A percentile compares a stretch with the other conserved stretches of the same genome.
phyloP scores from a whole-genome alignment of 352 stramenopile species.

The Poterioochromonas sp. region DNA sequence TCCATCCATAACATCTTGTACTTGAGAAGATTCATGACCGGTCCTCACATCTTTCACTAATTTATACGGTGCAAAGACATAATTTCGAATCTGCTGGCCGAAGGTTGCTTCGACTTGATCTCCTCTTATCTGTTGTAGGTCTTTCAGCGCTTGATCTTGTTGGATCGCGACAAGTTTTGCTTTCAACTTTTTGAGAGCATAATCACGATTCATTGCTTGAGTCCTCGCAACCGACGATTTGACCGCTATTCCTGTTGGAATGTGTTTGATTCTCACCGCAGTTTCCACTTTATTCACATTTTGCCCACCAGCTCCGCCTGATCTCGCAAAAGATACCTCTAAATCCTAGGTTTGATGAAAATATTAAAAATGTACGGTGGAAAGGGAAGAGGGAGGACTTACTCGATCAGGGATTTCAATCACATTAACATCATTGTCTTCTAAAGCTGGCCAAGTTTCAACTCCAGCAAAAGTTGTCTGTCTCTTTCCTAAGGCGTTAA shows the following conservation, averaged over 20 bases:
- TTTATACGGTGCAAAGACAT: constrained; percentile 83
- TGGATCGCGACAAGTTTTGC: constrained; percentile 52
- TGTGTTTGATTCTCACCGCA: constrained; percentile 85
- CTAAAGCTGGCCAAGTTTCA: constrained; percentile 60
- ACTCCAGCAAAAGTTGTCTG: constrained; percentile 88
- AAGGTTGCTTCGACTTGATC: constrained; percentile 65
- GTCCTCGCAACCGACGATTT: constrained; percentile 85
- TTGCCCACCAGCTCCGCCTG: constrained; percentile 80
- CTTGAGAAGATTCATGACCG: constrained; percentile 72
- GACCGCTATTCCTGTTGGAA: constrained; percentile 81
- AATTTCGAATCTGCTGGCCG: constrained; percentile 87
- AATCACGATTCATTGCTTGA: constrained; percentile 82
- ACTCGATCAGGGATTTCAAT: constrained; percentile 52
- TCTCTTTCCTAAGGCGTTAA: constrained; percentile 83
- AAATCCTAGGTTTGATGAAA: constrained; percentile 53
- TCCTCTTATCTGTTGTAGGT: constrained; percentile 47
- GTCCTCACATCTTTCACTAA: constrained; percentile 92
- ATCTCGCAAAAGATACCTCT: constrained; percentile 83
- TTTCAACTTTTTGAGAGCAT: constrained; percentile 64
- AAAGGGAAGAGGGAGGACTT: not conserved
- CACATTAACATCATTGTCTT: constrained; percentile 46
- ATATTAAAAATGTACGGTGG: not conserved
- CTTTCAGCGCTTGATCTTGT: constrained; percentile 54
- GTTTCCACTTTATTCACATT: constrained; percentile 96
- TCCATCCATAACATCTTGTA: constrained; percentile 75